phyloP scores from a whole-genome alignment of 345 rosid species.

The Euclidium syriacum region DNA sequence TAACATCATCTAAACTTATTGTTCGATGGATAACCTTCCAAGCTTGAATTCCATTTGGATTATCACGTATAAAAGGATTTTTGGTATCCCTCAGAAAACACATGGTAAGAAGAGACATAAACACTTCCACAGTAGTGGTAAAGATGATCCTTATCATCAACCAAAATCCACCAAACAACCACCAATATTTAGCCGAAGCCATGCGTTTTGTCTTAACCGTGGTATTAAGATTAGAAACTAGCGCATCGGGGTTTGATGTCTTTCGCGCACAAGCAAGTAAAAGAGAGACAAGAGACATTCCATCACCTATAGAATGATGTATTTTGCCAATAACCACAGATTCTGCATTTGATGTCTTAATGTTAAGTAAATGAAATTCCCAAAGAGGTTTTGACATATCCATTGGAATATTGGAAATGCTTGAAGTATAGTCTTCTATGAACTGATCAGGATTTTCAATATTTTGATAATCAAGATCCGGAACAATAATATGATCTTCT shows the following conservation, averaged over 20 bases:
- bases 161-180: slow-evolving; percentile 35
- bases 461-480: too few species aligned
- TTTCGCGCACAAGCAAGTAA: slow-evolving; percentile 41
- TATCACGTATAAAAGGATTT: slow-evolving; percentile 35
- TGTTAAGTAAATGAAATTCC: slow-evolving; percentile 59
- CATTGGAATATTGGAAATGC: slow-evolving; percentile 38
- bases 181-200: neutral
- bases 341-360: slow-evolving; percentile 52
- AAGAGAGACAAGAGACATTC: slow-evolving; percentile 44
- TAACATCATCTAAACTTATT: too few species aligned
- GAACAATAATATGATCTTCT: slow-evolving; percentile 37
- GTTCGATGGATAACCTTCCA: slow-evolving; percentile 34
- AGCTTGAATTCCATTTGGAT: neutral
- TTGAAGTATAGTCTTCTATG: slow-evolving; percentile 49
- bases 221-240: slow-evolving; percentile 50
- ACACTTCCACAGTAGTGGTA: slow-evolving; percentile 42
- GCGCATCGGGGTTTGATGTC: slow-evolving; percentile 39
- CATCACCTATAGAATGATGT: slow-evolving; percentile 52
- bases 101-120: slow-evolving; percentile 26
- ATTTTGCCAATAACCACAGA: slow-evolving; percentile 29
- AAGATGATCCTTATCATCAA: slow-evolving; percentile 24
- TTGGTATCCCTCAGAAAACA: slow-evolving; percentile 33
- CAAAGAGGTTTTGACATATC: slow-evolving; percentile 54
- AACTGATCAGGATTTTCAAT: slow-evolving; percentile 41
- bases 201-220: slow-evolving; percentile 21